Evolutionary conservation across 495 filamentous ascomycete genomes (phyloP).

Genomic region (Podospora australis): DNA sequence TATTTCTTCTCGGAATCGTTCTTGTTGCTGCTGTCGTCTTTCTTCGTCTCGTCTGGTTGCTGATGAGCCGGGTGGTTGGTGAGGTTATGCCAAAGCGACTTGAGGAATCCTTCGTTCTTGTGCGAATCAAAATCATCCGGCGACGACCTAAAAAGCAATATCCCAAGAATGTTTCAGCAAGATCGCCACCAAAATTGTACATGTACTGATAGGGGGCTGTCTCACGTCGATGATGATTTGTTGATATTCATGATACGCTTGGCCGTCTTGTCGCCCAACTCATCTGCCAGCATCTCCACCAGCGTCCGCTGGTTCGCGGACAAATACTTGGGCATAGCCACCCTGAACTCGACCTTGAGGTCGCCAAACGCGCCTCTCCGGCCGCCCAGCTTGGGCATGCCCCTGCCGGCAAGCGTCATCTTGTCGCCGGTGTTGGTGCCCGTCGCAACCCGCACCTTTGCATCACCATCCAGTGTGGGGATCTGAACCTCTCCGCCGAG

Average conservation of each 20-base stretch:
- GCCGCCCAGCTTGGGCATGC: constrained; percentile 73
- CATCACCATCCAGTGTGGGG: constrained; percentile 84
- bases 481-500: constrained; percentile 84
- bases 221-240: constrained; percentile 28
- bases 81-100: constrained; percentile 80
- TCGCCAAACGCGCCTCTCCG: constrained; percentile 61
- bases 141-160: neutral
- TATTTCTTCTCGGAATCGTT: constrained; percentile 23
- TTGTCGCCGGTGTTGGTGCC: constrained; percentile 91
- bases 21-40: constrained; percentile 26
- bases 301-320: constrained; percentile 83
- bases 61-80: constrained; percentile 64
- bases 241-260: constrained; percentile 73
- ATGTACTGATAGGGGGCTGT: neutral
- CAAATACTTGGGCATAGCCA: constrained; percentile 89
- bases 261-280: constrained; percentile 86
- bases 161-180: neutral
- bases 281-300: constrained; percentile 90
- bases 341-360: constrained; percentile 87
- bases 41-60: constrained; percentile 25
- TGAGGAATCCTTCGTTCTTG: constrained; percentile 79
- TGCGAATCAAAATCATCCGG: constrained; percentile 35
- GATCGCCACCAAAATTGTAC: neutral
- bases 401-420: constrained; percentile 77
- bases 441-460: constrained; percentile 78